Base-by-base conservation (phyloP, 164 flowering plant genomes). In the Houttuynia cordata region DNA sequence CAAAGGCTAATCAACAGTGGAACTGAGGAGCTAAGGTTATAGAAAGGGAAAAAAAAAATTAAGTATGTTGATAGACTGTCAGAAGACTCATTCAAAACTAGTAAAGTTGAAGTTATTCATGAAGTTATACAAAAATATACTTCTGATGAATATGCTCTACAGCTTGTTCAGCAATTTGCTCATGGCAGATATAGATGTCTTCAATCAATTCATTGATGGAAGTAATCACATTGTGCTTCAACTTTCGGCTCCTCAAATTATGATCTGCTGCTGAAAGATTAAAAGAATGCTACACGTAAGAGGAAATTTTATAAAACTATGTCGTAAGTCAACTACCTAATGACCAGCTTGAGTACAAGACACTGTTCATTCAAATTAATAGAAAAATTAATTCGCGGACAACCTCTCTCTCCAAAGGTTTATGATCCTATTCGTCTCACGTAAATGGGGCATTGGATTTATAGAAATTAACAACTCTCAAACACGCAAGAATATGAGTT, bases 71-170 rank as follows among this genome's bases (percentile, higher is more conserved):
- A 30, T 30, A 30, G 37, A 30, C 2, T 30, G 37, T 2, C 37
- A 30, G 37, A 30, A 30, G 37, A 30, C 37, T 30, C 37, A 30
- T 30, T 30, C 37, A 30, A 6, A 30, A 30, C 4, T 30, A 30
- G 37, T 6, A 30, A 30, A 30, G 4, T 30, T 2, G 6, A 30
- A 6, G 4, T 30, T 2, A 30, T 30, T 30, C 37, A 30, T 30
- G 37, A 30, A 30, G 37, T 30, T 30, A 30, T 2, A 30, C 2
- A 6, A 30, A 30, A 6, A 2, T 30, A 30, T 88, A 94, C 99
- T 94, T 94, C 34, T 94, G 99, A 76, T 94, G 99, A 53, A 94
- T 94, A 77, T 88, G 99, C 74, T 94, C 99, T 62, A 94, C 88
- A 58, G 99, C 97, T 80, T 94, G 97, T 68, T 94, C 97, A 58